Evolutionary conservation across 495 filamentous ascomycete species (phyloP), one percentile per base, ranked within the genome.

Genomic region (Immersiella caudata): DNA sequence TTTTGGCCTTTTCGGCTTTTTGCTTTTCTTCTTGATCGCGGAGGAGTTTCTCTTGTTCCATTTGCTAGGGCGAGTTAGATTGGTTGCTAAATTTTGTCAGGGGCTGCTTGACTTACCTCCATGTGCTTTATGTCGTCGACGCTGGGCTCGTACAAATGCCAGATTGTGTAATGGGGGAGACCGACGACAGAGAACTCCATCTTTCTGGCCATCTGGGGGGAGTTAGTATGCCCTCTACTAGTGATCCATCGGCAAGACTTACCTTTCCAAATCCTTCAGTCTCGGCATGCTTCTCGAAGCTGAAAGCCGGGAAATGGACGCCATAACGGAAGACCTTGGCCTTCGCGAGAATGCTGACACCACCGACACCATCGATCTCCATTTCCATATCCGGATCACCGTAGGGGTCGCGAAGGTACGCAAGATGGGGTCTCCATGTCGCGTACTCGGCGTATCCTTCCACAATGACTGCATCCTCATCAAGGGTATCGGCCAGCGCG

Each of bases 401-500:
- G 72, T 97, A 98, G 1, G 96, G 96, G 75, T 99, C 96, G 18
- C 96, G 89, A 1, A 99, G 86, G 75, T 99, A 99, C 46, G 96
- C 96, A 62, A 99, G 84, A 85, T 99, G 96, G 25, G 96, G 96
- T 64, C 96, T 84, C 94, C 95, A 99, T 1, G 96, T 99, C 22
- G 96, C 96, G 75, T 99, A 99, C 82, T 99, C 96, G 40, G 96
- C 96, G 73, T 99, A 99, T 25, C 96, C 96, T 77, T 99, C 96
- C 16, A 99, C 96, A 79, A 99, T 99, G 26, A 99, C 96, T 0
- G 96, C 96, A 78, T 99, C 96, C 77, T 99, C 96, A 66, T 99
- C 96, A 21, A 99, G 84, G 0, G 92, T 96, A 65, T 98, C 94
- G 16, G 96, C 96, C 25, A 99, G 86, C 4, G 92, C 91, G 55